Conservation (phyloP, 1,139 yeast genomes). For the Hansenula lynferdii region DNA sequence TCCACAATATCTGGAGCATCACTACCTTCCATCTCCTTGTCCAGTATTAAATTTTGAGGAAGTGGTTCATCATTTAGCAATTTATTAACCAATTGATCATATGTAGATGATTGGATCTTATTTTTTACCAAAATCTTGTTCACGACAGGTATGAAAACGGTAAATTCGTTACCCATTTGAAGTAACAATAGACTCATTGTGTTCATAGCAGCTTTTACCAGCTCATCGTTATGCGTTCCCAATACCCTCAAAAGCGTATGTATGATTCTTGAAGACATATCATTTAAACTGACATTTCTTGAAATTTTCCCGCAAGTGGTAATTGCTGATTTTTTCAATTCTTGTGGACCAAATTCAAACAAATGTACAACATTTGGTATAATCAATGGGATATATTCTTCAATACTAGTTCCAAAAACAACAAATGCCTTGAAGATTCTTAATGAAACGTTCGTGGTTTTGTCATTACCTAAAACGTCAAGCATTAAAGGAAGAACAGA, state of each 20-base stretch:
- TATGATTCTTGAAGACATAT: constrained; percentile 86
- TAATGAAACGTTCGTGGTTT: constrained; percentile 61
- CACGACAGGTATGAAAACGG: constrained; percentile 84
- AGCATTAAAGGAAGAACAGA: constrained; percentile 71
- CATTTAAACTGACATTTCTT: constrained; percentile 66
- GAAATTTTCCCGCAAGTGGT: constrained; percentile 83
- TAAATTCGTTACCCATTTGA: constrained; percentile 80
- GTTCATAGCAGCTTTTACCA: constrained; percentile 63
- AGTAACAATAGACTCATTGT: constrained; percentile 74
- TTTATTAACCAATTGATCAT: constrained; percentile 77
- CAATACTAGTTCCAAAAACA: constrained; percentile 84
- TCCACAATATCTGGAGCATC: constrained; percentile 64
- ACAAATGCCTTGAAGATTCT: constrained; percentile 83
- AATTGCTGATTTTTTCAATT: constrained; percentile 69
- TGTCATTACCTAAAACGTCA: constrained; percentile 76
- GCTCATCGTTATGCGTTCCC: constrained; percentile 52
- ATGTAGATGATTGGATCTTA: constrained; percentile 66
- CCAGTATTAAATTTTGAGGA: constrained; percentile 72
- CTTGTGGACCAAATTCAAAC: constrained; percentile 63
- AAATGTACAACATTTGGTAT: constrained; percentile 79
- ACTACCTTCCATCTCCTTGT: constrained; percentile 55
- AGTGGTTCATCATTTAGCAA: constrained; percentile 84
- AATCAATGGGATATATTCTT: constrained; percentile 81
- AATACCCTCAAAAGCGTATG: constrained; percentile 82
- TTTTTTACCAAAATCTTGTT: constrained; percentile 63